Percentiles rank a stretch among this genome's conserved stretches.
Conservation (phyloP, 345 rosid genomes). For the Camelina laxa region DNA sequence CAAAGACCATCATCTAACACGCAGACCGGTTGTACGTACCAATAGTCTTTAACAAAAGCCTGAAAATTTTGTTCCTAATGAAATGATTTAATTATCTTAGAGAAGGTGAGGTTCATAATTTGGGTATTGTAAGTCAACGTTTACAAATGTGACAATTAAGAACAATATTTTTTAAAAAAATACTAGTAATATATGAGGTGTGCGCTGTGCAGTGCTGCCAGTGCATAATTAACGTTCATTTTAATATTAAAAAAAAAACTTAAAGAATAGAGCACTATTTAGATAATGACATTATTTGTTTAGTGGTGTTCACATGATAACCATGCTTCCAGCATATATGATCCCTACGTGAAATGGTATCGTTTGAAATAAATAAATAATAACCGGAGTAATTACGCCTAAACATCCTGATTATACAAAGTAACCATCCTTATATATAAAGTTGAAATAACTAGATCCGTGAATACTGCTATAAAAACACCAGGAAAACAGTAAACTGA, state of each 20-base stretch:
- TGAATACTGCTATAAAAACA: no score
- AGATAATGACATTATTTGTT: conserved; percentile 18
- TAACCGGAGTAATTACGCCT: not conserved
- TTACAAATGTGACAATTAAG: not conserved
- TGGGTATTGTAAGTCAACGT: conserved; percentile 33
- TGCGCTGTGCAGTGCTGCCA: not conserved
- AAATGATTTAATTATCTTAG: not conserved
- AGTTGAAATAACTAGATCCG: no score
- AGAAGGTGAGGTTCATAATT: conserved; percentile 15
- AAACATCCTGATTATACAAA: not conserved
- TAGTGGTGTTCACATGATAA: conserved; percentile 17
- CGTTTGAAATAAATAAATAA: no score
- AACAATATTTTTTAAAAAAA: not conserved
- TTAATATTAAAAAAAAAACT: not conserved
- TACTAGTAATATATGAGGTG: not conserved
- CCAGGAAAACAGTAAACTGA: no score
- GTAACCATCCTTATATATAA: no score
- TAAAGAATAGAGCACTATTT: not conserved
- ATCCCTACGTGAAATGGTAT: not conserved
- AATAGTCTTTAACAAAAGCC: not conserved
- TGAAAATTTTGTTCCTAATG: not conserved
- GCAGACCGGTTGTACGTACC: conserved; percentile 5
- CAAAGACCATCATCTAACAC: conserved; percentile 19
- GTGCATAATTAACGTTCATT: not conserved
- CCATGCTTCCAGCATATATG: not conserved